These are phyloP conservation scores for Lodderomyces parapsilosis DNA, from an alignment of 1,139 yeast genomes.

Conservation along the genomic window DNA sequence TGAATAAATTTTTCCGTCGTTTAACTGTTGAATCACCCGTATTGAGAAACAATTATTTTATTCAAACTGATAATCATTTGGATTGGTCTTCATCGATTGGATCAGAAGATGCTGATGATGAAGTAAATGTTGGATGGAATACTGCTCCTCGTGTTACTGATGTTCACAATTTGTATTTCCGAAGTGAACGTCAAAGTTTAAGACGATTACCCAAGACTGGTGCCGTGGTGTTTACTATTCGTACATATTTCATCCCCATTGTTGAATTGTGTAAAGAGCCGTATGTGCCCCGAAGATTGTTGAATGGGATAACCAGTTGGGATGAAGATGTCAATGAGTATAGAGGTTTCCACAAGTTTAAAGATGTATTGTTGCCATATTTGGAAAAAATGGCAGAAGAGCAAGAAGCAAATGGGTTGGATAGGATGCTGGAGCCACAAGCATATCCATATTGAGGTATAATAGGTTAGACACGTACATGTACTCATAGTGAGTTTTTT, in stretches of 20 bases:
- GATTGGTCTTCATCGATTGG: constrained; percentile 70
- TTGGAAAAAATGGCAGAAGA: constrained; percentile 48
- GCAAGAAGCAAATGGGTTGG: constrained; percentile 49
- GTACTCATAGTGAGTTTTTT: too few relatives aligned
- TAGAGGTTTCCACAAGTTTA: constrained; percentile 55
- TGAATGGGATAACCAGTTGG: constrained; percentile 61
- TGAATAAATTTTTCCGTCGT: constrained; percentile 63
- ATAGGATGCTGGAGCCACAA: constrained; percentile 35
- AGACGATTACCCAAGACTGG: constrained; percentile 63
- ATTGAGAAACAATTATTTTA: constrained; percentile 63
- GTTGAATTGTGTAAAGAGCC: constrained; percentile 56
- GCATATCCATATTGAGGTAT: constrained; percentile 39
- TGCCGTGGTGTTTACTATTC: constrained; percentile 59
- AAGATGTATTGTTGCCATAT: constrained; percentile 54
- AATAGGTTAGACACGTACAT: neutral
- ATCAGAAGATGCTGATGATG: constrained; percentile 42
- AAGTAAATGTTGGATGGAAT: constrained; percentile 55
- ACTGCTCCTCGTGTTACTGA: constrained; percentile 53
- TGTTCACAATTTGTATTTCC: constrained; percentile 46
- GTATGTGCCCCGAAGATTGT: constrained; percentile 55
- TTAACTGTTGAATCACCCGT: constrained; percentile 57
- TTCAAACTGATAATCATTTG: constrained; percentile 60
- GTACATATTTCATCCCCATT: constrained; percentile 62
- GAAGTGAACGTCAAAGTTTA: constrained; percentile 70
- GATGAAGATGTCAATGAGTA: constrained; percentile 56